Conservation (phyloP, 1,139 yeast species). For the Candida dubliniensis region DNA sequence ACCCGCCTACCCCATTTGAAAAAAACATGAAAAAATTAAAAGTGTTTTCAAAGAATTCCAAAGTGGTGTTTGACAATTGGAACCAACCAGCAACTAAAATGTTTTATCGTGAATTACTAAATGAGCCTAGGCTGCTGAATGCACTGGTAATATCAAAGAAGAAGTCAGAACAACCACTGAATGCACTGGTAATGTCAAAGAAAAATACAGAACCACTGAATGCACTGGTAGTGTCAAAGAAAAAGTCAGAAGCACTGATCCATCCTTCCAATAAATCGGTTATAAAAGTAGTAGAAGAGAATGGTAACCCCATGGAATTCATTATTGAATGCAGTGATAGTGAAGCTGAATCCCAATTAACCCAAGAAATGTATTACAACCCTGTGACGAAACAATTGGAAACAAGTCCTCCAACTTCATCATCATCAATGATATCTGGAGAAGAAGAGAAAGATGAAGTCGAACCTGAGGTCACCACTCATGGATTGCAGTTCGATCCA, state of each 20-base stretch:
- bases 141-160: not conserved
- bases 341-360: slow-evolving; percentile 23
- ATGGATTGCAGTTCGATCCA: slow-evolving; percentile 5
- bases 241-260: not conserved
- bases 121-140: slow-evolving; percentile 1
- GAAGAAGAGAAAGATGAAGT: not conserved
- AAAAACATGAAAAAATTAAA: slow-evolving; percentile 17
- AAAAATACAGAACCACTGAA: not conserved
- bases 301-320: slow-evolving; percentile 24
- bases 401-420: slow-evolving; percentile 35
- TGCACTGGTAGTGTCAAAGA: not conserved
- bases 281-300: not conserved
- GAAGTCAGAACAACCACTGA: too few relatives aligned
- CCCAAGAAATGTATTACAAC: slow-evolving; percentile 35
- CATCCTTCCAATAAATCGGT: not conserved
- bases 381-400: slow-evolving; percentile 37
- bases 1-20: slow-evolving; percentile 5
- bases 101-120: slow-evolving; percentile 14
- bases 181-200: not conserved
- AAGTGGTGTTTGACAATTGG: slow-evolving; percentile 31
- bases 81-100: slow-evolving; percentile 32
- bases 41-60: slow-evolving; percentile 24
- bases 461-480: not conserved
- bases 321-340: slow-evolving; percentile 35
- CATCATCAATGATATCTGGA: slow-evolving; percentile 18